Evolutionary conservation across 2,329 filamentous ascomycete species (phyloP).

Genomic region (Dactylellina drechsleri): DNA sequence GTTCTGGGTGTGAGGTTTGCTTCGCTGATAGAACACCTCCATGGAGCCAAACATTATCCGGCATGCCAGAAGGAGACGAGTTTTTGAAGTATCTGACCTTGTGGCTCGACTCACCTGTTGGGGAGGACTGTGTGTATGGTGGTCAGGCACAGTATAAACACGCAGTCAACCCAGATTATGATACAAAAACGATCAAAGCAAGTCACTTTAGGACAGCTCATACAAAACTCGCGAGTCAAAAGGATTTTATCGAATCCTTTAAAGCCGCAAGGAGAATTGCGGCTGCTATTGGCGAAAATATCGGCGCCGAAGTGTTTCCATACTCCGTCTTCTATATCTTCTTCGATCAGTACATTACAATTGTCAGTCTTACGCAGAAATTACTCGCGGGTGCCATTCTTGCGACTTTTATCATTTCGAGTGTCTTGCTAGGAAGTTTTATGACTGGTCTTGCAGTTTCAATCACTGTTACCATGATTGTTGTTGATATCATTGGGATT

Average conservation of each 20-base stretch:
- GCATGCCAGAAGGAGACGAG: slow-evolving; percentile 93
- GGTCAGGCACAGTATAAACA: slow-evolving; percentile 87
- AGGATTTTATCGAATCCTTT: slow-evolving; percentile 93
- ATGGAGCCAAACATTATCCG: slow-evolving; percentile 88
- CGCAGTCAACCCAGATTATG: slow-evolving; percentile 79
- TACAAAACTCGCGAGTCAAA: slow-evolving; percentile 83
- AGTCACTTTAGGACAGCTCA: slow-evolving; percentile 94
- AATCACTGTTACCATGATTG: slow-evolving; percentile 88
- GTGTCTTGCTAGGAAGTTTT: slow-evolving; percentile 82
- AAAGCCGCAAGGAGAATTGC: slow-evolving; percentile 88
- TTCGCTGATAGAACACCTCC: slow-evolving; percentile 79
- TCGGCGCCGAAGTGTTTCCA: slow-evolving; percentile 86
- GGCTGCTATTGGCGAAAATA: slow-evolving; percentile 74
- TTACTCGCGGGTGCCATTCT: slow-evolving; percentile 84
- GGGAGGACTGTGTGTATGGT: slow-evolving; percentile 84
- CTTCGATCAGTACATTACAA: slow-evolving; percentile 94
- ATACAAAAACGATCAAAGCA: slow-evolving; percentile 75
- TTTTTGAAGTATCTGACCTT: slow-evolving; percentile 86
- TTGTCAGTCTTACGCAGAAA: slow-evolving; percentile 79
- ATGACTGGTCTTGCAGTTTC: slow-evolving; percentile 84
- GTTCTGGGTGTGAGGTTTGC: slow-evolving; percentile 75
- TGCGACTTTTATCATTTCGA: slow-evolving; percentile 84
- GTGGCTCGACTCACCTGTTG: slow-evolving; percentile 83
- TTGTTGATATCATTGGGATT: slow-evolving; percentile 91
- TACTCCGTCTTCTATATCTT: slow-evolving; percentile 99